Evolutionary conservation across 2,329 filamentous ascomycete genomes (phyloP).

Genomic region (Achaetomium macrosporum): DNA sequence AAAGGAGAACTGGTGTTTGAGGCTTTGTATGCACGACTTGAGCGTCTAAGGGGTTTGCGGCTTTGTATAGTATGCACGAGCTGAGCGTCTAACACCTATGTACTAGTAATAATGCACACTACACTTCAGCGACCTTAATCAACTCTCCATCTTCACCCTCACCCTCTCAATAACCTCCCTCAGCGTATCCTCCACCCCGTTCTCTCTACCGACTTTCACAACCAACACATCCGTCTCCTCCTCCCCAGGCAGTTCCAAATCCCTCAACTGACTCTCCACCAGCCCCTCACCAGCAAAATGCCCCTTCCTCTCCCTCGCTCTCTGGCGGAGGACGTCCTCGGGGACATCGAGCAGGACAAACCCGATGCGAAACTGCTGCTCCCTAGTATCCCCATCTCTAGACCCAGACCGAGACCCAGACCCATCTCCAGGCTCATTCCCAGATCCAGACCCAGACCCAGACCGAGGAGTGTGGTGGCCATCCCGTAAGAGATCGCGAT

Average conservation of each 20-base stretch:
- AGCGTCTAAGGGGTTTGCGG: background rate
- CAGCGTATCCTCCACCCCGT: slow-evolving; percentile 8
- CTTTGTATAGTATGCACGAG: slow-evolving; percentile 1
- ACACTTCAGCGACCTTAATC: too few species aligned
- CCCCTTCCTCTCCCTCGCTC: slow-evolving; percentile 56
- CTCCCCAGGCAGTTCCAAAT: slow-evolving; percentile 56
- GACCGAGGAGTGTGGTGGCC: slow-evolving; percentile 39
- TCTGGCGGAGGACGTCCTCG: slow-evolving; percentile 55
- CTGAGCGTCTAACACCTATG: background rate
- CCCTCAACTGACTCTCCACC: slow-evolving; percentile 65
- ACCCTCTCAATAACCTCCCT: slow-evolving; percentile 9
- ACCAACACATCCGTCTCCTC: slow-evolving; percentile 50
- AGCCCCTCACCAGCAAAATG: slow-evolving; percentile 73
- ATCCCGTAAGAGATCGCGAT: slow-evolving; percentile 61
- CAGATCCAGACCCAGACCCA: too few species aligned
- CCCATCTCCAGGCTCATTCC: too few species aligned
- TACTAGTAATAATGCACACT: background rate
- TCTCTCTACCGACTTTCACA: slow-evolving; percentile 38
- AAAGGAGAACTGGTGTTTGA: slow-evolving; percentile 6
- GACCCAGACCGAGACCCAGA: too few species aligned
- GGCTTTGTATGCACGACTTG: slow-evolving; percentile 2
- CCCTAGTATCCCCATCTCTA: slow-evolving; percentile 48
- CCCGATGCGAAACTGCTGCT: slow-evolving; percentile 55
- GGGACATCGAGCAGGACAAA: slow-evolving; percentile 66
- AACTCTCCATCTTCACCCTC: slow-evolving; percentile 10